Evolutionary conservation across 345 rosid genomes (phyloP).

Genomic region (Capsella bursapastoris): DNA sequence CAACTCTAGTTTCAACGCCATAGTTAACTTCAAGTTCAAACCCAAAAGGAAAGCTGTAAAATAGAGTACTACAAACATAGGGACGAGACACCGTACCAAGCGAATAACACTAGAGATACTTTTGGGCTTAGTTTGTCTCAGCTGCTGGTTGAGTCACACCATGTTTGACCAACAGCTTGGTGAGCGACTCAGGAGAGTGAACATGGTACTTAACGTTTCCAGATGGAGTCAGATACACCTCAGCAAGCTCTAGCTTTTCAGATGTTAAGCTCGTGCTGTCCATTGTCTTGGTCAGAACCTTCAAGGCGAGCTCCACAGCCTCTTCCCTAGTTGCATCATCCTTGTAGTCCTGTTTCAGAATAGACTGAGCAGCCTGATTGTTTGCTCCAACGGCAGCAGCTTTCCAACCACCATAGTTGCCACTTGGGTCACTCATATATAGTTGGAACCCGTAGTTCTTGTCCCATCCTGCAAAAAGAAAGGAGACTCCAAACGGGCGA

Average conservation of each 20-base stretch:
- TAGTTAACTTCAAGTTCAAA: slow-evolving; percentile 15
- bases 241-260: slow-evolving; percentile 93
- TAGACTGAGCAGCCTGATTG: slow-evolving; percentile 97
- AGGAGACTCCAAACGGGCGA: slow-evolving; percentile 94
- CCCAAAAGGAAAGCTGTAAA: slow-evolving; percentile 18
- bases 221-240: slow-evolving; percentile 74
- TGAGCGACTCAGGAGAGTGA: slow-evolving; percentile 73
- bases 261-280: slow-evolving; percentile 97
- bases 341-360: slow-evolving; percentile 95
- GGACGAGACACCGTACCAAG: neutral
- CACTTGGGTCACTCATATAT: slow-evolving; percentile 96
- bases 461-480: slow-evolving; percentile 97
- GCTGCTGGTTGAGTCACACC: slow-evolving; percentile 87
- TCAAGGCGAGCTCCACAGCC: slow-evolving; percentile 85
- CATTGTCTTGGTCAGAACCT: slow-evolving; percentile 97
- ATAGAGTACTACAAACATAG: slow-evolving; percentile 28
- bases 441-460: slow-evolving; percentile 90
- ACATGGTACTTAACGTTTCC: slow-evolving; percentile 90
- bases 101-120: neutral
- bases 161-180: slow-evolving; percentile 71
- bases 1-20: slow-evolving; percentile 22
- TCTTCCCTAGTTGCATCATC: slow-evolving; percentile 89
- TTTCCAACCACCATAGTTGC: slow-evolving; percentile 96
- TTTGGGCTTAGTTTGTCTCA: slow-evolving; percentile 55
- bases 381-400: slow-evolving; percentile 97